Evolutionary conservation across 179 eudicot species (phyloP).

Genomic region (Silene vulgaris): DNA sequence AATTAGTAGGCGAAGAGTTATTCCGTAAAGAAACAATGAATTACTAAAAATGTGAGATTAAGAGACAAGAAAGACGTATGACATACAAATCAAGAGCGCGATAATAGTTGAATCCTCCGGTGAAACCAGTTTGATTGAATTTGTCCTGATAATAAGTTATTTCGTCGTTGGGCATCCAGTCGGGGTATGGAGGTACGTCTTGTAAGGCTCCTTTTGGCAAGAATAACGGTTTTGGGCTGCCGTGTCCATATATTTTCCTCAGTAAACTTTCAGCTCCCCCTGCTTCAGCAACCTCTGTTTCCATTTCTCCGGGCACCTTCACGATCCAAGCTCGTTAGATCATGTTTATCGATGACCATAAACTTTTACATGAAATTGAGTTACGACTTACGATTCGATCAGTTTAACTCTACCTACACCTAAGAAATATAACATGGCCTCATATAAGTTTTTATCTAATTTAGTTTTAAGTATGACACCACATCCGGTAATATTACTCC

Average conservation of each 20-base stretch:
- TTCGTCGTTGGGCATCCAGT: conserved; percentile 31
- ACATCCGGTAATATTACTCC: too few relatives aligned
- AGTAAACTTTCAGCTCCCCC: conserved; percentile 34
- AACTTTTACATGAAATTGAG: background rate
- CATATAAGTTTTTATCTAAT: too few relatives aligned
- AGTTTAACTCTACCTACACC: too few relatives aligned
- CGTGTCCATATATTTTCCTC: conserved; percentile 26
- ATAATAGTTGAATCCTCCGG: conserved; percentile 79
- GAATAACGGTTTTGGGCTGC: conserved; percentile 27
- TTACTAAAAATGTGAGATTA: background rate
- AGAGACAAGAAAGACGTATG: background rate
- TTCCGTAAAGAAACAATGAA: background rate
- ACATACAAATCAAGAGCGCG: conserved; percentile 62
- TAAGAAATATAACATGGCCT: too few relatives aligned
- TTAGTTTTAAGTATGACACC: too few relatives aligned
- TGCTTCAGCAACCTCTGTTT: conserved; percentile 36
- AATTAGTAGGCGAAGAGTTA: too few relatives aligned
- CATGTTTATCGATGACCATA: too few relatives aligned
- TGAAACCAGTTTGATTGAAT: conserved; percentile 49
- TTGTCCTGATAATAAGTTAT: conserved; percentile 19
- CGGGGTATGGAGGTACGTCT: conserved; percentile 29
- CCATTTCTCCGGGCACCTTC: conserved; percentile 36
- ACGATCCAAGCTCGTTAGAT: background rate
- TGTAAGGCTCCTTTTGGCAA: conserved; percentile 39
- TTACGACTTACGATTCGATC: too few relatives aligned